Evolutionary conservation across 2,329 filamentous ascomycete species (phyloP).

Genomic region (Aspergillus spinulosporus): DNA sequence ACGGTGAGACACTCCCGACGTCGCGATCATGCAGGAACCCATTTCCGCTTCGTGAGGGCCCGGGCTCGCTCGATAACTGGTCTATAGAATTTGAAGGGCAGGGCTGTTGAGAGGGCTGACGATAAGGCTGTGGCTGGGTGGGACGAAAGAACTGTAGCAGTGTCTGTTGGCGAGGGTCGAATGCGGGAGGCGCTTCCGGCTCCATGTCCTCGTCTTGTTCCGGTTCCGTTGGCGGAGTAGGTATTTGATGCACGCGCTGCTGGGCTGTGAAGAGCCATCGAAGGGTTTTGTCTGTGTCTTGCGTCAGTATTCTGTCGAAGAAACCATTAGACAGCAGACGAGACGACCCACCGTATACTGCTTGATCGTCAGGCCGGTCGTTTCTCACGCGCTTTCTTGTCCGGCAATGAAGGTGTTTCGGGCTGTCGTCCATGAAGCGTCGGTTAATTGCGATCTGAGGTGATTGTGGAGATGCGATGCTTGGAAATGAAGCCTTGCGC

Average conservation of each 20-base stretch:
- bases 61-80: constrained; percentile 25
- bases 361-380: constrained; percentile 57
- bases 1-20: constrained; percentile 20
- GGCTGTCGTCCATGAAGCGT: constrained; percentile 34
- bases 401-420: constrained; percentile 53
- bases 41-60: constrained; percentile 5
- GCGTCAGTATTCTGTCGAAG: constrained; percentile 21
- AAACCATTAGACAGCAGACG: background rate
- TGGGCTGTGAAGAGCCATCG: constrained; percentile 46
- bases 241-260: constrained; percentile 28
- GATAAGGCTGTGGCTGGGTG: constrained; percentile 4
- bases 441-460: constrained; percentile 25
- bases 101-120: constrained; percentile 20
- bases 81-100: constrained; percentile 17
- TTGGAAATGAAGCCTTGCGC: constrained; percentile 58
- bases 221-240: constrained; percentile 14
- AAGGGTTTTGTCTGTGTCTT: constrained; percentile 42
- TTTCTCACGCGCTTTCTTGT: constrained; percentile 62
- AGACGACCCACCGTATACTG: constrained; percentile 53
- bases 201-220: constrained; percentile 29
- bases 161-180: constrained; percentile 44
- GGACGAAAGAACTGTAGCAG: constrained; percentile 44
- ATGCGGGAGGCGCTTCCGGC: constrained; percentile 27
- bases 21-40: too few relatives aligned
- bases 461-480: constrained; percentile 42